phyloP scores from a whole-genome alignment of 805 yeast species.

The Hanseniaspora valbyensis region DNA sequence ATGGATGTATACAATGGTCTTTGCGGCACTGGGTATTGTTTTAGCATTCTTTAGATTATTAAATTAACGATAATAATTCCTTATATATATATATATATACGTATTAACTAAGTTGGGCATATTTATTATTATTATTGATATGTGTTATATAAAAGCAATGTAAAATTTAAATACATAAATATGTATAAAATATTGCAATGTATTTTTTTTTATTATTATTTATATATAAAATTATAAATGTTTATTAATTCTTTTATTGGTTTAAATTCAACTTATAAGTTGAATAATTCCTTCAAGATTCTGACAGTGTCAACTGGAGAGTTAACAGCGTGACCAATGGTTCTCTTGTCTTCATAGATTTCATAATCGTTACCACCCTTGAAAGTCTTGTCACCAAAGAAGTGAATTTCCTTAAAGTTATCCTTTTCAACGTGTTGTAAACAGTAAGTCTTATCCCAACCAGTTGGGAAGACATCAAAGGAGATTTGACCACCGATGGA shows the following conservation, averaged over 20 bases:
- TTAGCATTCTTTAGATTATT: slow-evolving; percentile 81
- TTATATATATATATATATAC: no score
- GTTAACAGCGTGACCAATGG: slow-evolving; percentile 88
- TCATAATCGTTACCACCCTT: slow-evolving; percentile 98
- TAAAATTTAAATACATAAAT: no score
- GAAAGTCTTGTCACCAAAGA: slow-evolving; percentile 97
- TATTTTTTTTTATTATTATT: no score
- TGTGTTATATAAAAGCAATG: no score
- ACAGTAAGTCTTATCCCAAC: slow-evolving; percentile 99
- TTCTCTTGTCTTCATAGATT: slow-evolving; percentile 83
- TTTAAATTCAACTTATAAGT: slow-evolving; percentile 22
- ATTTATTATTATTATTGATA: no score
- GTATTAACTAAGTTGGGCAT: no score
- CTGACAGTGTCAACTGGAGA: slow-evolving; percentile 80
- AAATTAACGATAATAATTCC: no score
- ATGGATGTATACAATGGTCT: slow-evolving; percentile 96
- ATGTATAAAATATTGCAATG: no score
- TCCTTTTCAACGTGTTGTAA: slow-evolving; percentile 82
- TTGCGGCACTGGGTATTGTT: slow-evolving; percentile 93
- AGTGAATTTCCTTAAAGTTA: slow-evolving; percentile 79
- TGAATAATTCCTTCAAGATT: slow-evolving; percentile 73
- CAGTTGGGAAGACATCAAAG: slow-evolving; percentile 98
- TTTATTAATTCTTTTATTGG: no score
- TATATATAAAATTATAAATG: no score
- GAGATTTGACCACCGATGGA: slow-evolving; percentile 99